Evolutionary conservation across 2,329 filamentous ascomycete genomes (phyloP).

Genomic region (Parastagonospora nodorum): DNA sequence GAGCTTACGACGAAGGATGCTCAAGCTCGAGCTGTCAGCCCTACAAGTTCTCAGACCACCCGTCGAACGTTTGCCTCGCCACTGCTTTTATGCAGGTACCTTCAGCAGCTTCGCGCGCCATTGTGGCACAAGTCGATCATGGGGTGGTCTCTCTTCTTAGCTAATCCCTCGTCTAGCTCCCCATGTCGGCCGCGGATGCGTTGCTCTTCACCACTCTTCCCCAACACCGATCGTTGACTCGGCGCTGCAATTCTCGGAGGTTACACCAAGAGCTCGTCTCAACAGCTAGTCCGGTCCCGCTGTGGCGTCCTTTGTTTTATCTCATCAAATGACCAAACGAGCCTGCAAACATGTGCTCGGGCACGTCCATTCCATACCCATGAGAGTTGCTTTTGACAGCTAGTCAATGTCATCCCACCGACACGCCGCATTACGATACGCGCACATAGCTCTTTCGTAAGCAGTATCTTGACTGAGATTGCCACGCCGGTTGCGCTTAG

Average conservation of each 20-base stretch:
- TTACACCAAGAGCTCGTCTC: constrained; percentile 30
- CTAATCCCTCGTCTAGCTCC: constrained; percentile 23
- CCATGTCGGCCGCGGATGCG: constrained; percentile 41
- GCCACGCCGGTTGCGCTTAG: constrained; percentile 20
- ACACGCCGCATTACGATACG: constrained; percentile 28
- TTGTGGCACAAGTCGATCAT: constrained; percentile 28
- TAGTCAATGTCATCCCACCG: constrained; percentile 21
- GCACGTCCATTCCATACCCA: constrained; percentile 17
- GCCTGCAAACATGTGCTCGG: constrained; percentile 8
- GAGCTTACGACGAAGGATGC: constrained; percentile 4
- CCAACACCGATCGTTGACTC: constrained; percentile 22
- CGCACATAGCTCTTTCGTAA: constrained; percentile 33
- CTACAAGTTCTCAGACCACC: constrained; percentile 10
- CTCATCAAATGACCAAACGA: constrained; percentile 35
- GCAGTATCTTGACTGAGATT: constrained; percentile 20
- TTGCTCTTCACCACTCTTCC: constrained; percentile 25
- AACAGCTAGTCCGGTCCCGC: constrained; percentile 23
- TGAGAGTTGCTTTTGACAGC: constrained; percentile 19
- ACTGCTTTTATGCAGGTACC: constrained; percentile 35
- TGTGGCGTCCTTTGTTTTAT: constrained; percentile 24
- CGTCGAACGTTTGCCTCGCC: constrained; percentile 8
- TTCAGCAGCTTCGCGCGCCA: constrained; percentile 17
- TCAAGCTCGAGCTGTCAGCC: constrained; percentile 24
- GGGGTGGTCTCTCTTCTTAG: constrained; percentile 23
- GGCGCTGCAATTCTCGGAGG: constrained; percentile 34